Conservation (phyloP, 2,329 filamentous ascomycete species). For the Fusarium proliferatum region DNA sequence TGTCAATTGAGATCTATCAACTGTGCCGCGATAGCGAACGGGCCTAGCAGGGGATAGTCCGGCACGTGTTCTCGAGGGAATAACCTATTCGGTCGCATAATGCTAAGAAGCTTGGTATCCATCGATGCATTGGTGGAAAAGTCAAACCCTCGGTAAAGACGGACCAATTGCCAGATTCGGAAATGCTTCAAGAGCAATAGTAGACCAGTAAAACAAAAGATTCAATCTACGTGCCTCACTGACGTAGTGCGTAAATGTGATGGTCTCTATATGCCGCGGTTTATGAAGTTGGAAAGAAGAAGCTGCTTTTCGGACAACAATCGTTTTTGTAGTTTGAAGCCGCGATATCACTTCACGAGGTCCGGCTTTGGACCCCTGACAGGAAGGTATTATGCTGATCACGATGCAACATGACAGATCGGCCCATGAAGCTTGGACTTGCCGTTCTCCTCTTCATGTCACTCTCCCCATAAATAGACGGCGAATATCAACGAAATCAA, state of each 20-base stretch:
- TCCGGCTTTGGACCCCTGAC: conserved; percentile 8
- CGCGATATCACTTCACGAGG: neutral
- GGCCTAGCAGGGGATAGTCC: neutral
- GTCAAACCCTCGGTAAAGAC: conserved; percentile 12
- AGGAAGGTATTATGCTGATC: conserved; percentile 20
- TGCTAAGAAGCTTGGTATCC: neutral
- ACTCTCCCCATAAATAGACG: neutral
- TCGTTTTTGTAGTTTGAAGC: neutral
- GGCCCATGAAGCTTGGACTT: neutral
- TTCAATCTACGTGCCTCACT: neutral
- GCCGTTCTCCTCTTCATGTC: neutral
- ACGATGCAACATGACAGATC: conserved; percentile 4
- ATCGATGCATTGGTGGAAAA: conserved; percentile 19
- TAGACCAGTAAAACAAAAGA: conserved; percentile 5
- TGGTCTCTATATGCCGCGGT: neutral
- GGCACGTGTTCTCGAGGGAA: conserved; percentile 16
- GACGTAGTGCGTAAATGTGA: neutral
- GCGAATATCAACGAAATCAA: neutral
- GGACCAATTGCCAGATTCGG: conserved; percentile 12
- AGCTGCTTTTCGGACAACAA: conserved; percentile 8
- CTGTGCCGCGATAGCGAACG: neutral
- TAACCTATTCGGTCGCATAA: conserved; percentile 21
- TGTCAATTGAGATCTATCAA: neutral
- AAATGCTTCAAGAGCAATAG: neutral
- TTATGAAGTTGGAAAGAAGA: neutral